These are phyloP conservation scores for Trichoderma hamatum DNA, from an alignment of 2,329 filamentous ascomycete genomes.

Conservation along the genomic window DNA sequence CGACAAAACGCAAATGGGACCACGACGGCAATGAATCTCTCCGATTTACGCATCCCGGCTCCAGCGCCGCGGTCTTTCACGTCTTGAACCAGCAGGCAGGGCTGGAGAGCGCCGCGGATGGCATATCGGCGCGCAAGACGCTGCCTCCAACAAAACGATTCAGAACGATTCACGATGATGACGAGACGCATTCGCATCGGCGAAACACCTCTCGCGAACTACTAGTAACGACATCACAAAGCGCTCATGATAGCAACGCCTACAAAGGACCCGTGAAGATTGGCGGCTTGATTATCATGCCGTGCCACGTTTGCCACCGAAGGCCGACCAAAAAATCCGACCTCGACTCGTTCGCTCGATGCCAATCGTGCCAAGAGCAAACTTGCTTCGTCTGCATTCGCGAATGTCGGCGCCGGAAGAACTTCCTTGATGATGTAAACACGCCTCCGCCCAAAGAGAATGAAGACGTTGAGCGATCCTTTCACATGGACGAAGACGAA, in stretches of 20 bases:
- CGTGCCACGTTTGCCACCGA: constrained; percentile 70
- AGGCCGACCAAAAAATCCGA: constrained; percentile 67
- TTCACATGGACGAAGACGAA: constrained; percentile 55
- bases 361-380: constrained; percentile 61
- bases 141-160: constrained; percentile 39
- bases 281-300: constrained; percentile 42
- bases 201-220: constrained; percentile 34
- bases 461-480: constrained; percentile 46
- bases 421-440: constrained; percentile 24
- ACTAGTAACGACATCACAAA: constrained; percentile 19
- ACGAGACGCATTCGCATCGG: constrained; percentile 34
- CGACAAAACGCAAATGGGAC: constrained; percentile 41
- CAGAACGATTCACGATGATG: constrained; percentile 34
- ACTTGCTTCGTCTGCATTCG: constrained; percentile 72
- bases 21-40: constrained; percentile 36
- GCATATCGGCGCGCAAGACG: constrained; percentile 36
- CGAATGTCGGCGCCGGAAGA: constrained; percentile 59
- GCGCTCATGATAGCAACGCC: neutral
- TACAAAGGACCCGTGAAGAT: neutral
- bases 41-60: constrained; percentile 30
- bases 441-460: constrained; percentile 34
- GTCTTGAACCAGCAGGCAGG: constrained; percentile 34
- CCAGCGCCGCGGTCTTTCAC: constrained; percentile 32
- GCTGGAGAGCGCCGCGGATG: constrained; percentile 1
- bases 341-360: constrained; percentile 67